Percentiles rank a stretch among this genome's conserved stretches.
These are phyloP conservation scores for Cyclanthera cordifolia DNA, from an alignment of 306 rosid genomes.

Conservation along the genomic window DNA sequence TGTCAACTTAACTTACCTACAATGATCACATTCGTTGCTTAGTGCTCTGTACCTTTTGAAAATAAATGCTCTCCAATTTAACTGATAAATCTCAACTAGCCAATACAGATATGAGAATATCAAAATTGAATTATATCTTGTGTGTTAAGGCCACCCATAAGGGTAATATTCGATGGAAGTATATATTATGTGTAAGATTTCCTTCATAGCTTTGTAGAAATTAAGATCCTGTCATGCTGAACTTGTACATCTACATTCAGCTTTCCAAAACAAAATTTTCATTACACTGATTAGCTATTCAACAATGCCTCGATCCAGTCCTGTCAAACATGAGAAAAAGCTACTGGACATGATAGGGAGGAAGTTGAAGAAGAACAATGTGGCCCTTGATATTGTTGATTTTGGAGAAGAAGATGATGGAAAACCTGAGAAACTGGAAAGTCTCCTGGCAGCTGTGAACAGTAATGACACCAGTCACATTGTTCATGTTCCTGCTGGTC, in stretches of 20 bases:
- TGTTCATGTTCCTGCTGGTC: slow-evolving; percentile 46
- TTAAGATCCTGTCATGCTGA: not conserved
- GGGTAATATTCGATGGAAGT: not conserved
- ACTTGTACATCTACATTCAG: not conserved
- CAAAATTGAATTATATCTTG: not conserved
- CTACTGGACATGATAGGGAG: slow-evolving; percentile 69
- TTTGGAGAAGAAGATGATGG: slow-evolving; percentile 90
- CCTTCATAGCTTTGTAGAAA: not conserved
- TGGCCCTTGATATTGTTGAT: slow-evolving; percentile 76
- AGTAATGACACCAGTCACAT: slow-evolving; percentile 65
- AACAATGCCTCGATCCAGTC: slow-evolving; percentile 32
- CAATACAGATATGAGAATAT: not conserved
- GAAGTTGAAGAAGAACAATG: slow-evolving; percentile 82
- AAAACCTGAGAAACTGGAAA: slow-evolving; percentile 72
- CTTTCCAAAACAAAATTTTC: not conserved
- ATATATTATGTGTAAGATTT: not conserved
- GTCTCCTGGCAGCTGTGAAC: slow-evolving; percentile 74
- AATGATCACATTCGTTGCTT: not conserved
- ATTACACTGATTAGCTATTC: not conserved
- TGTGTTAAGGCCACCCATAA: not conserved
- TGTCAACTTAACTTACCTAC: not conserved
- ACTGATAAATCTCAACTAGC: not conserved
- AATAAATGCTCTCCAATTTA: not conserved
- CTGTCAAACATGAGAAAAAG: slow-evolving; percentile 69
- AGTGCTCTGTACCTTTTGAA: not conserved